Conservation (phyloP, 1,284 basidiomycete species). For the Pseudozyma pruni region DNA sequence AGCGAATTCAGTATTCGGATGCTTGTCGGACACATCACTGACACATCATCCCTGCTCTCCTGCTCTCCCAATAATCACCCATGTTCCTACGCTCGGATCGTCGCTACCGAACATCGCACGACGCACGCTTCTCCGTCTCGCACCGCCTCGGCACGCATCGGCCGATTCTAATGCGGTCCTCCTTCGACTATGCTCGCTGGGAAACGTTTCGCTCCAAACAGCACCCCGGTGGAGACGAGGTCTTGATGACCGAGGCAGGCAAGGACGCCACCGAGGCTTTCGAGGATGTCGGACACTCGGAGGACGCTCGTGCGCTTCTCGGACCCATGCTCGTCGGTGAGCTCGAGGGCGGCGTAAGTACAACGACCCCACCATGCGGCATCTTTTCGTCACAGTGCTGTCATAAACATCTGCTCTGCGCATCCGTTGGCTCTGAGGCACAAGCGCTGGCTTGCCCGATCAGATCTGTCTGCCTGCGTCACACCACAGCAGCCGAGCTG, state of each 20-base stretch:
- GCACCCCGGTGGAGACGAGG: slow-evolving; percentile 97
- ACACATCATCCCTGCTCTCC: background rate
- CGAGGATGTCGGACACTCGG: slow-evolving; percentile 98
- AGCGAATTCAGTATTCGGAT: too few species aligned
- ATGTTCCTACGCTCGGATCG: too few species aligned
- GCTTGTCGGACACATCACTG: too few species aligned
- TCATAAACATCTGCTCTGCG: background rate
- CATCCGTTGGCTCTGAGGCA: too few species aligned
- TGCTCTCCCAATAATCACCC: too few species aligned
- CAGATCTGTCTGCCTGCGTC: too few species aligned
- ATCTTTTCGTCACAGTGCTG: background rate
- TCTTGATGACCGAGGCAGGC: slow-evolving; percentile 91
- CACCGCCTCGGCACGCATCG: too few species aligned
- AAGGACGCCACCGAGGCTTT: slow-evolving; percentile 97
- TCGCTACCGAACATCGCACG: too few species aligned
- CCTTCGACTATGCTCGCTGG: too few species aligned
- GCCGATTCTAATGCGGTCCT: too few species aligned
- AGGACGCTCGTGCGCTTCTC: slow-evolving; percentile 92
- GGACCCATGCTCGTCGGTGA: slow-evolving; percentile 71
- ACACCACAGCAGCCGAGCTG: background rate
- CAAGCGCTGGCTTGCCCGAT: too few species aligned
- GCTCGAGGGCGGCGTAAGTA: slow-evolving; percentile 70
- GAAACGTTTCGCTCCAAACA: slow-evolving; percentile 4
- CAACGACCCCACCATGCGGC: background rate
- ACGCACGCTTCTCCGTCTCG: too few species aligned